phyloP scores from a whole-genome alignment of 805 yeast genomes.

The Candida anglica region DNA sequence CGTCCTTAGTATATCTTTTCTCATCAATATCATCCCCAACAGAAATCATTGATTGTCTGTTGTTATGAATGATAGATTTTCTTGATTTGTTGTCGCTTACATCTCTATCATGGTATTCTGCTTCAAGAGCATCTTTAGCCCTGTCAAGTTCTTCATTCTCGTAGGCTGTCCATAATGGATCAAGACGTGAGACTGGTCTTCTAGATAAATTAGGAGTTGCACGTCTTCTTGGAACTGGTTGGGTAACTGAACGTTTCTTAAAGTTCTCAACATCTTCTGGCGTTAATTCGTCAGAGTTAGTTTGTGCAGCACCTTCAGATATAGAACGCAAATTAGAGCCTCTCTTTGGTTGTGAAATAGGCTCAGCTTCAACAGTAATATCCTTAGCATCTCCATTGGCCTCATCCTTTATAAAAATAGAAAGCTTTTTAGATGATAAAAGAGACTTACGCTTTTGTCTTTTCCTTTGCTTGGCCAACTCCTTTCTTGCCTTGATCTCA shows the following conservation, averaged over 20 bases:
- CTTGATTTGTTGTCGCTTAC: slow-evolving; percentile 7
- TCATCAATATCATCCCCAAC: slow-evolving; percentile 18
- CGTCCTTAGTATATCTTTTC: slow-evolving; percentile 16
- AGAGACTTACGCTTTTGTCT: slow-evolving; percentile 39
- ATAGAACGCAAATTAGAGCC: slow-evolving; percentile 33
- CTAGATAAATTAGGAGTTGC: slow-evolving; percentile 41
- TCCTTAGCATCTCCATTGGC: slow-evolving; percentile 25
- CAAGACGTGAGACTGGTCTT: slow-evolving; percentile 53
- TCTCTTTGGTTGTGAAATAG: slow-evolving; percentile 34
- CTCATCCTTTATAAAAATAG: slow-evolving; percentile 35
- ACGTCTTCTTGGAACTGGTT: slow-evolving; percentile 30
- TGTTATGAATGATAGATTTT: slow-evolving; percentile 7
- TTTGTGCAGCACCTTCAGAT: slow-evolving; percentile 27
- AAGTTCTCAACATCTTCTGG: slow-evolving; percentile 40
- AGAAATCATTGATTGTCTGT: slow-evolving; percentile 34
- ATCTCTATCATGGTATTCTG: slow-evolving; percentile 23
- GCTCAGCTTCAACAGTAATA: slow-evolving; percentile 22
- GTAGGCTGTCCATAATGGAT: slow-evolving; percentile 52
- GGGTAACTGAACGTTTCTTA: slow-evolving; percentile 46
- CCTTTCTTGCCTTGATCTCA: slow-evolving; percentile 44
- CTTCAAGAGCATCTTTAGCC: slow-evolving; percentile 40
- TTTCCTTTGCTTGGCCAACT: slow-evolving; percentile 42
- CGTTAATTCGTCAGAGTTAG: slow-evolving; percentile 33
- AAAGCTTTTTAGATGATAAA: slow-evolving; percentile 32
- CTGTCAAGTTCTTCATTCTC: slow-evolving; percentile 43